Base-by-base conservation (phyloP, 2,329 filamentous ascomycete species). In the Pseudogymnoascus sp. region DNA sequence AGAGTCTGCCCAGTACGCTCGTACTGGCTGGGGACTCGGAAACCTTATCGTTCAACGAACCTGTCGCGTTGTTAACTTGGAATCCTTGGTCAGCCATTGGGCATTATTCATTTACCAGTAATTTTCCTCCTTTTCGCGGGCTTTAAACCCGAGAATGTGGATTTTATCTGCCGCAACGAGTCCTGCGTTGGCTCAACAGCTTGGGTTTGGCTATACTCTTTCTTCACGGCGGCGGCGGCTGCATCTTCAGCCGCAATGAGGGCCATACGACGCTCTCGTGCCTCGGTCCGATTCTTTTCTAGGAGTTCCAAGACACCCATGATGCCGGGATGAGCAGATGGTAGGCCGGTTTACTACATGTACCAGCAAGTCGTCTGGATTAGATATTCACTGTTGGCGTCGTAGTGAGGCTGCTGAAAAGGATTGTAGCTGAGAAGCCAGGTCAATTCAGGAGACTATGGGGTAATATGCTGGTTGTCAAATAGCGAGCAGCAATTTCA, bases 211-310 rank as follows among this genome's bases (percentile, higher is more conserved):
- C 50, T 56, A 11, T 34, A 4, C 50, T 56, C 28, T 36, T 25
- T 21, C 28, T 14, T 56, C 28, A 56, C 16, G 16, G 10, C 16
- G n/a, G 42, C 42, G 11, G 28, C n/a, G 25, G 16, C 28, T 56
- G 50, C 50, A 34, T 56, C 50, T 28, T 34, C 50, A n/a, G 28
- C 50, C 28, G 50, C 50, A 34, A 56, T 56, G 23, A 56, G 28
- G 16, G 50, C 50, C 50, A 56, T 34, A 56, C 50, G 50, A 36
- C 28, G 50, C 28, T 56, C 50, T 36, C 50, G 25, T 56, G 50
- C 50, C 28, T 56, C 25, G 1, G 28, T 56, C 34, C 50, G 28
- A 34, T 36, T 34, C 50, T 21, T 56, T 56, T 56, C 50, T 36
- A 56, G 50, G 14, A 56, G 50, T 16, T 56, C 50, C 10, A 56